A percentile compares a stretch with the other conserved stretches of the same genome.
These are phyloP conservation scores for Stephania japonica DNA, from an alignment of 164 flowering plant genomes.

Conservation along the genomic window DNA sequence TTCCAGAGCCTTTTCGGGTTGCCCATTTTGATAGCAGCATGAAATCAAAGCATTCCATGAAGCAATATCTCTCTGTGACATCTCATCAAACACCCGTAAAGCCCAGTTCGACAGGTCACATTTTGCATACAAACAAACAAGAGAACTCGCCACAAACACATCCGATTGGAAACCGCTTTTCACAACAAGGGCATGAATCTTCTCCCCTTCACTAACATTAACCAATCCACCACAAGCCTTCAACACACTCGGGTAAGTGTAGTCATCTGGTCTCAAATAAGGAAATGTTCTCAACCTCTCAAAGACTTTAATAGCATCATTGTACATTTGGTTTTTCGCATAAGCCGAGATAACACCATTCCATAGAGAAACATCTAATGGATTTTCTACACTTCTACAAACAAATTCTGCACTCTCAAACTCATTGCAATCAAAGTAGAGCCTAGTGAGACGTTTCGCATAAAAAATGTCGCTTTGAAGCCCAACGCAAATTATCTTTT, in stretches of 20 bases:
- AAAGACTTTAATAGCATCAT: conserved; percentile 44
- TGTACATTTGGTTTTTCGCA: conserved; percentile 41
- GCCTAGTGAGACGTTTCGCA: conserved; percentile 44
- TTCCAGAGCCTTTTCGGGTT: conserved; percentile 47
- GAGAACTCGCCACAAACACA: conserved; percentile 52
- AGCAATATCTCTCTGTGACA: conserved; percentile 53
- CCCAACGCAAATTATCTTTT: conserved; percentile 21
- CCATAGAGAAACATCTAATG: conserved; percentile 54
- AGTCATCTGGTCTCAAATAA: conserved; percentile 41
- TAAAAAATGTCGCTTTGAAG: conserved; percentile 30
- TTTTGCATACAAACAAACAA: conserved; percentile 49
- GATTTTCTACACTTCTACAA: conserved; percentile 34
- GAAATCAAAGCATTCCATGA: conserved; percentile 70
- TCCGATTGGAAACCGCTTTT: conserved; percentile 41
- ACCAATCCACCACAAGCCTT: conserved; percentile 54
- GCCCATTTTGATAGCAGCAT: conserved; percentile 54
- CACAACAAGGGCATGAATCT: conserved; percentile 39
- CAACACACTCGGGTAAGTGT: conserved; percentile 55
- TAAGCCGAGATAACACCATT: conserved; percentile 52
- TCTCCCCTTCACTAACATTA: conserved; percentile 30
- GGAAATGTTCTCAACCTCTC: conserved; percentile 23
- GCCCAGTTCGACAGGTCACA: conserved; percentile 38
- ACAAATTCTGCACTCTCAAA: conserved; percentile 38
- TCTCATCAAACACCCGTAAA: conserved; percentile 46
- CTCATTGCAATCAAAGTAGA: conserved; percentile 46